Base-by-base conservation (phyloP, 2,329 filamentous ascomycete species). In the Cercospora sesami region DNA sequence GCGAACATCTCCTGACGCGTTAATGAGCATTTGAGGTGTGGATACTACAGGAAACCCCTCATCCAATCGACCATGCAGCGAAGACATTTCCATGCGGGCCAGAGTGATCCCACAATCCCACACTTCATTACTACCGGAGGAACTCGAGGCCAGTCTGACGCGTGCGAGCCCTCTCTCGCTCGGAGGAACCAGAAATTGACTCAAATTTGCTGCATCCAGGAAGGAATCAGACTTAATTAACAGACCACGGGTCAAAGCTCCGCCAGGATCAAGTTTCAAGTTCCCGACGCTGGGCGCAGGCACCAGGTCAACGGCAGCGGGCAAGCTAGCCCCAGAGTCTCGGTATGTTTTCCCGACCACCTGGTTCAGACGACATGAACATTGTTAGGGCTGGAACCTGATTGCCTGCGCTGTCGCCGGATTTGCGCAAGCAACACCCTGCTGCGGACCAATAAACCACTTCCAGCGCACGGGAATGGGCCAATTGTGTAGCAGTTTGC, bases 171-270 rank as follows among this genome's bases (percentile, higher is more conserved):
- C 36, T 23, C 3, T 28, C 59, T 28, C n/a, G 14, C 2, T 28
- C 14, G 2, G 18, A 36, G 57, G 18, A 18, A 10, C 23, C 14
- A 48, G 21, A 42, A 42, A 61, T 51, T 23, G 26, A 23, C 45
- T 51, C 45, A 8, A 26, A 51, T 51, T 14, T 21, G 3, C 18
- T 23, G 45, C 18, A 51, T 42, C 36, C 45, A 51, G 21, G 21
- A 51, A 33, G n/a, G 53, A 58, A 58, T 30, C n/a, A 58, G 12
- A 33, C 26, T 58, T 58, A 58, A 58, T 58, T 58, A n/a, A 18
- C 16, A 18, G 53, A 10, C 30, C 53, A 16, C 26, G 53, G 9
- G 53, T 28, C 53, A 16, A 14, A 48, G 21, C 42, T 48, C 21
- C 26, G 23, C 53, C 53, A 31, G 53, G 30, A 30, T 33, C 7